These are phyloP conservation scores for Rhazya stricta DNA, from an alignment of 257 asterid genomes.

Conservation along the genomic window DNA sequence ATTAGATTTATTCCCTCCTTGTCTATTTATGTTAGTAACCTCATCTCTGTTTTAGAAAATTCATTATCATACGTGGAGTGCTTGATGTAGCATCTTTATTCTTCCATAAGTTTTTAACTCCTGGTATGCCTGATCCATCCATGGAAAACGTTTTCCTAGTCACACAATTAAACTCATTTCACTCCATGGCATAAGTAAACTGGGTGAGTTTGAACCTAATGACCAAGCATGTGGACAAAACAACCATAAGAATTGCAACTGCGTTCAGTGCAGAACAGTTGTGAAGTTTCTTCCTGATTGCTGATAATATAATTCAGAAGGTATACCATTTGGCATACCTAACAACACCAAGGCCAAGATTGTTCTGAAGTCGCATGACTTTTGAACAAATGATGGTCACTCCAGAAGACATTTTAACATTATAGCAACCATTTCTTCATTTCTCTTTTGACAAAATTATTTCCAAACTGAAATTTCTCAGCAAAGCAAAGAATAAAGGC, in stretches of 20 bases:
- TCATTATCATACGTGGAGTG: neutral
- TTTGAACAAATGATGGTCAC: neutral
- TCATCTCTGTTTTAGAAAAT: neutral
- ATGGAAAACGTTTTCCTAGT: too few species aligned
- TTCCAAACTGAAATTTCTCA: too few species aligned
- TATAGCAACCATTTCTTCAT: neutral
- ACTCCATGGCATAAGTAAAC: neutral
- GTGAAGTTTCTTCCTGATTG: neutral
- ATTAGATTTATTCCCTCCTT: too few species aligned
- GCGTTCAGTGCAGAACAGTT: neutral
- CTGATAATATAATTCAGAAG: neutral
- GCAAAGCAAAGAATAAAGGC: neutral
- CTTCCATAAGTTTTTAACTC: neutral
- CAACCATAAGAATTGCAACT: too few species aligned
- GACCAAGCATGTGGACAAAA: neutral
- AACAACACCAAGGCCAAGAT: neutral
- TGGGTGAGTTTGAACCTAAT: neutral
- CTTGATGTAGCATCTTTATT: neutral
- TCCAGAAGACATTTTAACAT: neutral
- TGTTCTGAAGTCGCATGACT: neutral
- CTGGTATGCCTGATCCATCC: too few species aligned
- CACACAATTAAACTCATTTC: neutral
- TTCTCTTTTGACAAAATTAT: too few species aligned
- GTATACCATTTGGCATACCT: neutral
- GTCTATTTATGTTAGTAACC: neutral